These are phyloP conservation scores for Solanum lycopersicoides DNA, from an alignment of 257 asterid species.

Conservation along the genomic window DNA sequence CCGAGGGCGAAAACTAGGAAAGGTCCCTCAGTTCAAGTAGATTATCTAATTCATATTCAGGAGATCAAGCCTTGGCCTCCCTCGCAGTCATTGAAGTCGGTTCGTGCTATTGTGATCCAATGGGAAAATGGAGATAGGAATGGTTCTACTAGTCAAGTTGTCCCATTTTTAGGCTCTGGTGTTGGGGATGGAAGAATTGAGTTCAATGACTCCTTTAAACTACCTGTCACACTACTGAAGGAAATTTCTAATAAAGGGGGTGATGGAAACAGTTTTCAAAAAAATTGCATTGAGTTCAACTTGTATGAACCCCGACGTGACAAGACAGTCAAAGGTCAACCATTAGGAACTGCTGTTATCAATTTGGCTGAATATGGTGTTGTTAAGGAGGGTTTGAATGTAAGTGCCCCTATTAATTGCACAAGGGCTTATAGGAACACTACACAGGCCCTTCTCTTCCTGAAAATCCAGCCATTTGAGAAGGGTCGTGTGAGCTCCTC, in stretches of 20 bases:
- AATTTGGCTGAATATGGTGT: slow-evolving; percentile 68
- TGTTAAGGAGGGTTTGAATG: slow-evolving; percentile 29
- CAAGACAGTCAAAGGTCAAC: slow-evolving; percentile 52
- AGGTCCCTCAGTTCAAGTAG: slow-evolving; percentile 44
- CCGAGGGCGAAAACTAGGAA: slow-evolving; percentile 42
- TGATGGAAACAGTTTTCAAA: slow-evolving; percentile 39
- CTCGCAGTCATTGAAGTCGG: slow-evolving; percentile 50
- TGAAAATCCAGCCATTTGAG: slow-evolving; percentile 44
- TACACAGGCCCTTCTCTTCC: slow-evolving; percentile 50
- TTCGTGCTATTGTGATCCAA: slow-evolving; percentile 52
- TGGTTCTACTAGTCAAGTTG: slow-evolving; percentile 57
- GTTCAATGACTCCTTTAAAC: slow-evolving; percentile 66
- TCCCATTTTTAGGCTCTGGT: slow-evolving; percentile 41
- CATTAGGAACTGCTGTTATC: slow-evolving; percentile 63
- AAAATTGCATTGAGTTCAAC: slow-evolving; percentile 57
- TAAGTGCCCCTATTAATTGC: slow-evolving; percentile 51
- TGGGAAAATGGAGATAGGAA: slow-evolving; percentile 61
- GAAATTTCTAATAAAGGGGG: slow-evolving; percentile 39
- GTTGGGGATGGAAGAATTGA: slow-evolving; percentile 59
- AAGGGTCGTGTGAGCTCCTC: slow-evolving; percentile 29
- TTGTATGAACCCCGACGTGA: slow-evolving; percentile 70
- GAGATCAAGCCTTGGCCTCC: slow-evolving; percentile 95
- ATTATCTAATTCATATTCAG: slow-evolving; percentile 43
- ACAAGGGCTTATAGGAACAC: slow-evolving; percentile 67
- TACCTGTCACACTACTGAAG: slow-evolving; percentile 36